Base-by-base conservation (phyloP, 345 rosid species). In the Bruguiera parviflora region DNA sequence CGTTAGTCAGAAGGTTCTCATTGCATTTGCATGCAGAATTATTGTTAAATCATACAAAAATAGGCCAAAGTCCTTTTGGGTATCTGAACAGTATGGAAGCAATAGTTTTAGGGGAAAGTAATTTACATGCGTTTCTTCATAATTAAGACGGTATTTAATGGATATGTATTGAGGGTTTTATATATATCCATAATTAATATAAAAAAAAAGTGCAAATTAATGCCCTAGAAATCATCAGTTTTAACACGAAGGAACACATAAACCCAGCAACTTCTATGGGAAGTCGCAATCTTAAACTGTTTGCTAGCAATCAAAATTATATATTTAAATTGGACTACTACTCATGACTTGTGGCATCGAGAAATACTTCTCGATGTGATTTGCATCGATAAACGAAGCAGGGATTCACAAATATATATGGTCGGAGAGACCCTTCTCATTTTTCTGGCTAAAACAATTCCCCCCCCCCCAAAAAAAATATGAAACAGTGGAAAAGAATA, bases 221-320 rank as follows among this genome's bases (percentile, higher is more conserved):
- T 70, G 63, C 37, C 33, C 53, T 65, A 61, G 31, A 63, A 62
- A 71, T 32, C 21, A 22, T 61, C 53, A 78, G 52, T 63, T 66
- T 80, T 57, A 76, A 32, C 51, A 60, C 21, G n/a, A 56, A 46
- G 64, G 57, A 70, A 49, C 79, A 67, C 59, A 37, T 29, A 71
- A 66, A 64, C 53, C 47, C 8, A 67, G 53, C 53, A 64, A 63
- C 27, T 6, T 46, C 22, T 53, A 6, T 67, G 7, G 75, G 71
- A 61, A 69, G 73, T 76, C 67, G 43, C 70, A 65, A 63, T 70
- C 81, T 67, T 64, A 79, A 79, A 67, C 80, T 72, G 80, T 58
- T 77, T 19, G 6, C 77, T 80, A 66, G 66, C 61, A 70, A 25
- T 63, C 64, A 20, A 13, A 13, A 70, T 58, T 47, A 27, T 63